Conservation (phyloP, 2,329 filamentous ascomycete genomes). For the Ophiostoma australiae region DNA sequence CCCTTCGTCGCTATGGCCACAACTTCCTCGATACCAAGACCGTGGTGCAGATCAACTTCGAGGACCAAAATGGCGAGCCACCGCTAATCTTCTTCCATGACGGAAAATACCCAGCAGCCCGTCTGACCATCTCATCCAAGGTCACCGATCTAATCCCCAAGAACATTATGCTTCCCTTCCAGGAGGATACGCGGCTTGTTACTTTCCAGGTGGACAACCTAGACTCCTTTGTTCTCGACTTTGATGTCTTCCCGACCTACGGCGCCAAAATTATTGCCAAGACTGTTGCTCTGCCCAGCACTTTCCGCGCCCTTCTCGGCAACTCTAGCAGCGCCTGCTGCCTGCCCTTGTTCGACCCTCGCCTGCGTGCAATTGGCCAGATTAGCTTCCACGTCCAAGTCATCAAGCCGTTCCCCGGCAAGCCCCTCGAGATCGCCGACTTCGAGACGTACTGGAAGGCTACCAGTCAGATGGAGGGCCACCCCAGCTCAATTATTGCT, state of each 20-base stretch:
- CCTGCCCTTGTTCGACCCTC: slow-evolving; percentile 86
- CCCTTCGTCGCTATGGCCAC: slow-evolving; percentile 87
- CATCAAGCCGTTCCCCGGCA: slow-evolving; percentile 90
- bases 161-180: slow-evolving; percentile 90
- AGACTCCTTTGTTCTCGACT: slow-evolving; percentile 89
- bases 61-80: slow-evolving; percentile 65
- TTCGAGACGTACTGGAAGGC: slow-evolving; percentile 99
- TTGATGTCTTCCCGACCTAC: slow-evolving; percentile 96
- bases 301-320: slow-evolving; percentile 70
- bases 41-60: slow-evolving; percentile 88
- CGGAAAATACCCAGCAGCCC: slow-evolving; percentile 89
- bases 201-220: slow-evolving; percentile 95
- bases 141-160: slow-evolving; percentile 92
- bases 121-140: slow-evolving; percentile 94
- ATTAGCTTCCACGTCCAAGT: slow-evolving; percentile 93
- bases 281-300: slow-evolving; percentile 81
- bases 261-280: slow-evolving; percentile 97
- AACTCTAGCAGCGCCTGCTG: slow-evolving; percentile 74
- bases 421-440: slow-evolving; percentile 91
- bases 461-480: slow-evolving; percentile 84
- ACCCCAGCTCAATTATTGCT: slow-evolving; percentile 81
- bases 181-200: slow-evolving; percentile 88
- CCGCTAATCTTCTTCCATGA: slow-evolving; percentile 95
- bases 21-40: slow-evolving; percentile 98
- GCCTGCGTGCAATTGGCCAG: slow-evolving; percentile 85